phyloP scores from a whole-genome alignment of 495 filamentous ascomycete species.

The Penicillium steckii region DNA sequence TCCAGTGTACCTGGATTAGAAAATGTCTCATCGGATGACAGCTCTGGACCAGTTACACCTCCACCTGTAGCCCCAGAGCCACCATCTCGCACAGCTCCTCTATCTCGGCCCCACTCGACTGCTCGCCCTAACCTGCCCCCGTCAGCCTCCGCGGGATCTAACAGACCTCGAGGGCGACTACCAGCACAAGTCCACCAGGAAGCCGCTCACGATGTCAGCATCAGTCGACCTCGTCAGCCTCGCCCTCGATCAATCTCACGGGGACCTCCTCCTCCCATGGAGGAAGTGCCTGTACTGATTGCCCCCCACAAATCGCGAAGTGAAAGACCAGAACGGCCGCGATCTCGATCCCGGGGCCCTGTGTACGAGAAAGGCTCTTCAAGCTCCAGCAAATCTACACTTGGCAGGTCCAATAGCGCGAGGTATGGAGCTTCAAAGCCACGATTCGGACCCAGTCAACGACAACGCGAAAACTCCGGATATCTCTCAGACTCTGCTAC shows the following conservation, averaged over 20 bases:
- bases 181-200: slow-evolving; percentile 3
- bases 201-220: not conserved
- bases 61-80: slow-evolving; percentile 19
- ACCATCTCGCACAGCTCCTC: slow-evolving; percentile 7
- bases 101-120: not conserved
- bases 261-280: not conserved
- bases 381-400: not conserved
- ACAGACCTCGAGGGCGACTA: slow-evolving; percentile 11
- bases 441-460: not conserved
- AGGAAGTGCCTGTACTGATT: not conserved
- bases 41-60: slow-evolving; percentile 36
- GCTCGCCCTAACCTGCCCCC: not conserved
- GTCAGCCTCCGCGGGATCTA: slow-evolving; percentile 13
- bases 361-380: not conserved
- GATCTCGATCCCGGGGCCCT: not conserved
- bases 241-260: slow-evolving; percentile 5
- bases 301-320: not conserved
- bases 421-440: slow-evolving; percentile 2
- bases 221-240: not conserved
- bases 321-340: not conserved
- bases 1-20: slow-evolving; percentile 17
- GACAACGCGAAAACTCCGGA: slow-evolving; percentile 10
- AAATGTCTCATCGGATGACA: slow-evolving; percentile 37
- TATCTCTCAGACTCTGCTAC: slow-evolving; percentile 31
- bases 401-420: slow-evolving; percentile 23